A percentile compares a stretch with the other conserved stretches of the same genome.
These are phyloP conservation scores for Hygrophorus russula DNA, from an alignment of 768 basidiomycete genomes.

Conservation along the genomic window DNA sequence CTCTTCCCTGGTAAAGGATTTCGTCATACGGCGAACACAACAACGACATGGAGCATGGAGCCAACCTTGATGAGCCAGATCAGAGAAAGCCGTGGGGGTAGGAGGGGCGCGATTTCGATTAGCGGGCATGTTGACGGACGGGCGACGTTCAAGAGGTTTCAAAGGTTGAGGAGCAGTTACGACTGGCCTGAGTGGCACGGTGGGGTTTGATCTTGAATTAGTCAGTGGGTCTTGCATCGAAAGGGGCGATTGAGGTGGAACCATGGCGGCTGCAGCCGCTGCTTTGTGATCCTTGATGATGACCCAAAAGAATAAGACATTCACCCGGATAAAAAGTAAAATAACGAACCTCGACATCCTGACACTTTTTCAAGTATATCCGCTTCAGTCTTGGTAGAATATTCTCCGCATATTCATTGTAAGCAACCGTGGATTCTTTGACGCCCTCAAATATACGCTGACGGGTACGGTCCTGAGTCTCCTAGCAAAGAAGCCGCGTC, in stretches of 20 bases:
- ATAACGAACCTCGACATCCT: conserved; percentile 59
- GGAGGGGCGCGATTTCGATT: conserved; percentile 70
- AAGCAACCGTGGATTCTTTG: conserved; percentile 64
- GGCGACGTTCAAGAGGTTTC: conserved; percentile 62
- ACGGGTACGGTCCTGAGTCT: conserved; percentile 85
- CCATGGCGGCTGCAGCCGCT: conserved; percentile 25
- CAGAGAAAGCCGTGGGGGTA: conserved; percentile 71
- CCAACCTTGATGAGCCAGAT: conserved; percentile 76
- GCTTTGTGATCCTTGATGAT: conserved; percentile 53
- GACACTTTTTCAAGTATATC: conserved; percentile 73
- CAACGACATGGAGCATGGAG: too few relatives aligned
- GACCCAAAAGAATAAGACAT: conserved; percentile 2
- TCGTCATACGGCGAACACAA: conserved; percentile 2
- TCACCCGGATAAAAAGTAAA: not conserved
- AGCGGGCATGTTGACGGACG: conserved; percentile 45
- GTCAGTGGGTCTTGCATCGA: conserved; percentile 24
- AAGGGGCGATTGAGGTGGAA: conserved; percentile 21
- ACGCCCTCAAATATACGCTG: conserved; percentile 88
- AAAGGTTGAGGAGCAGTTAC: conserved; percentile 68
- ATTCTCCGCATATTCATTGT: conserved; percentile 73
- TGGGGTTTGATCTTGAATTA: conserved; percentile 34
- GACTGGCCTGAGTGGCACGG: conserved; percentile 34
- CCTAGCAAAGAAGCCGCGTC: conserved; percentile 31
- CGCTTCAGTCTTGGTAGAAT: conserved; percentile 74
- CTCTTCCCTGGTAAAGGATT: conserved; percentile 50